Evolutionary conservation across 345 rosid genomes (phyloP).

Genomic region (Raphanus sativus): DNA sequence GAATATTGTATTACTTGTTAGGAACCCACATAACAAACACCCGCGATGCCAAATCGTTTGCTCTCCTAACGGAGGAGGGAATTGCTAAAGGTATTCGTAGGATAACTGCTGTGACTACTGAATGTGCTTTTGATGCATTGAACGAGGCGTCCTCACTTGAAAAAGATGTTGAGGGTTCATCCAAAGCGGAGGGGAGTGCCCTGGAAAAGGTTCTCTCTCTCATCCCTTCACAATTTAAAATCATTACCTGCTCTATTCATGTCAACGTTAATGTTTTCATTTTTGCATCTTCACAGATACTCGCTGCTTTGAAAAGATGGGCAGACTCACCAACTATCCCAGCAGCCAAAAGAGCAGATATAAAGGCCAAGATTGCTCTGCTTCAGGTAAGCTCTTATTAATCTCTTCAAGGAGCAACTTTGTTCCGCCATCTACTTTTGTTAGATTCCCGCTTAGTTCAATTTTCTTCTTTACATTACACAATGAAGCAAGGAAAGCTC

Average conservation of each 20-base stretch:
- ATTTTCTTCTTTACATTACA: constrained; percentile 29
- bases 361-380: constrained; percentile 63
- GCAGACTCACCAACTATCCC: constrained; percentile 80
- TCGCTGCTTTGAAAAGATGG: constrained; percentile 69
- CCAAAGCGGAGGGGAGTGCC: constrained; percentile 58
- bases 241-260: not conserved
- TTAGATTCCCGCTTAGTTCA: not conserved
- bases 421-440: not conserved
- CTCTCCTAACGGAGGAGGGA: constrained; percentile 93
- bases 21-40: constrained; percentile 95
- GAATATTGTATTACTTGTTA: constrained; percentile 30
- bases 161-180: constrained; percentile 68
- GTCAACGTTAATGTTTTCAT: constrained; percentile 7
- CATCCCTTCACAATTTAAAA: not conserved
- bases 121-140: constrained; percentile 71
- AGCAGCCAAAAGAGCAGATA: constrained; percentile 81
- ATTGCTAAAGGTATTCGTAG: constrained; percentile 90
- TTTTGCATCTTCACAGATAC: constrained; percentile 52
- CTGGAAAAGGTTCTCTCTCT: constrained; percentile 70
- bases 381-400: constrained; percentile 60
- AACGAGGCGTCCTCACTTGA: constrained; percentile 60
- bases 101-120: constrained; percentile 88
- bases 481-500: constrained; percentile 71
- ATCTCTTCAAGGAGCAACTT: not conserved
- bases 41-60: constrained; percentile 88